Base-by-base conservation (phyloP, 768 basidiomycete genomes). In the Amanita rimosa region DNA sequence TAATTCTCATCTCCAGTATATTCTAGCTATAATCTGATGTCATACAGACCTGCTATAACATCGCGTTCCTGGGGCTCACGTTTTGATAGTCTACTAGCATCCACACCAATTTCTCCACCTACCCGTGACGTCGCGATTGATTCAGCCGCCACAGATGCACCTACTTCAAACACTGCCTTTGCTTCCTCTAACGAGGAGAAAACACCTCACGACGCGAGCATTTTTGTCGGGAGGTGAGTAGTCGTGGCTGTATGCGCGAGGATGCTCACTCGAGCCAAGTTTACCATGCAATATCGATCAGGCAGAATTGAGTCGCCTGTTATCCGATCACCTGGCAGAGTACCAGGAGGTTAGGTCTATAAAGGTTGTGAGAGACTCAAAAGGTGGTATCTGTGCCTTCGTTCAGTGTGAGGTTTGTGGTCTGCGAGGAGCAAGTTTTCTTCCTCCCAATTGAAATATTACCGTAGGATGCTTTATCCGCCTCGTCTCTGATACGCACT, bases 351-450 rank as follows among this genome's bases (percentile, higher is more conserved):
- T 87, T 54, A 81, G 78, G 61, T 75, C 74, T 43, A 73, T 89
- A 61, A 78, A 77, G 59, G 79, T 88, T 46, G 76, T 88, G 36
- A 80, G 80, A 49, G 84, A 88, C 62, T 76, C 74, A 50, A 83
- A 81, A 61, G 84, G 84, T 34, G 82, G 85, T 11, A 76, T 84
- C 39, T 90, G 87, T 58, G 88, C 87, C 49, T 91, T 91, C 61
- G 81, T 88, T 19, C 88, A 90, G 64, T 89, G 86, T 71, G 75
- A 86, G 71, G 88, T 87, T 57, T 38, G 70, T 54, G 38, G 14
- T 42, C 48, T 19, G 1, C 10, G 24, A 35, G 17, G 17, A 33
- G 22, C 17, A 2, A 9, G 10, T 11, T 9, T 19, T 22, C 14
- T 9, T 11, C 44, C n/a, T 22, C 4, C 17, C 7, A 19, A n/a